phyloP scores from a whole-genome alignment of 2,329 filamentous ascomycete genomes.

The Ophiostoma triangulosporum region DNA sequence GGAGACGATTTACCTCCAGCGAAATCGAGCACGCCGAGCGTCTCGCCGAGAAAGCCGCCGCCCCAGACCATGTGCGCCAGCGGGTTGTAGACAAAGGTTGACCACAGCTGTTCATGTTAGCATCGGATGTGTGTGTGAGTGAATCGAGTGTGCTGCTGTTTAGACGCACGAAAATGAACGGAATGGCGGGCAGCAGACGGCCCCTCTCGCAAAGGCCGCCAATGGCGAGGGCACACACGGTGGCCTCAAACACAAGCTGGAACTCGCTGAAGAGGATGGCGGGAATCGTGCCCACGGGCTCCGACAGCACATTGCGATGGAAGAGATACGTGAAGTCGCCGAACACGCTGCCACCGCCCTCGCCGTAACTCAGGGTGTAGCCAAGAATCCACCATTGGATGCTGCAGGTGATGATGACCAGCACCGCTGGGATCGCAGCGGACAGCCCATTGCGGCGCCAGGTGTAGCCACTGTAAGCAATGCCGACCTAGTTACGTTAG shows the following conservation, averaged over 20 bases:
- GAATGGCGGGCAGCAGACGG: slow-evolving; percentile 3
- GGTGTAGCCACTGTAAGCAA: slow-evolving; percentile 10
- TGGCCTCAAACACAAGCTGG: slow-evolving; percentile 24
- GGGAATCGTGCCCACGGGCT: slow-evolving; percentile 81
- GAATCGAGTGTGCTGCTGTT: not conserved
- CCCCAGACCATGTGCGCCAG: slow-evolving; percentile 90
- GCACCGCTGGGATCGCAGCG: slow-evolving; percentile 46
- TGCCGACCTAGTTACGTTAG: slow-evolving; percentile 2
- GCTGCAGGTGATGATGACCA: slow-evolving; percentile 73
- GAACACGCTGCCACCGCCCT: slow-evolving; percentile 68
- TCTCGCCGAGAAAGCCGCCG: slow-evolving; percentile 73
- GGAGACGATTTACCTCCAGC: slow-evolving; percentile 40
- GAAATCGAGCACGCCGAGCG: slow-evolving; percentile 86
- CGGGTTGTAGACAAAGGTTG: slow-evolving; percentile 91
- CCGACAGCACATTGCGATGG: slow-evolving; percentile 72
- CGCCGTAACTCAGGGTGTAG: slow-evolving; percentile 78
- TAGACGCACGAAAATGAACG: slow-evolving; percentile 7
- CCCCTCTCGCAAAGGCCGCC: slow-evolving; percentile 9
- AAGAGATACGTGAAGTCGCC: slow-evolving; percentile 81
- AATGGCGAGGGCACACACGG: slow-evolving; percentile 8
- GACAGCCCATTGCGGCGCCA: slow-evolving; percentile 9
- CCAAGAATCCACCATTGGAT: slow-evolving; percentile 99
- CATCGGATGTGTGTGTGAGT: too few relatives aligned
- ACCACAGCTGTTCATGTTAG: slow-evolving; percentile 40
- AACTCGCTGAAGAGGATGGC: slow-evolving; percentile 89